A percentile compares a stretch with the other conserved stretches of the same genome.
These are phyloP conservation scores for Neurospora tetraspora DNA, from an alignment of 495 filamentous ascomycete species.

Conservation along the genomic window DNA sequence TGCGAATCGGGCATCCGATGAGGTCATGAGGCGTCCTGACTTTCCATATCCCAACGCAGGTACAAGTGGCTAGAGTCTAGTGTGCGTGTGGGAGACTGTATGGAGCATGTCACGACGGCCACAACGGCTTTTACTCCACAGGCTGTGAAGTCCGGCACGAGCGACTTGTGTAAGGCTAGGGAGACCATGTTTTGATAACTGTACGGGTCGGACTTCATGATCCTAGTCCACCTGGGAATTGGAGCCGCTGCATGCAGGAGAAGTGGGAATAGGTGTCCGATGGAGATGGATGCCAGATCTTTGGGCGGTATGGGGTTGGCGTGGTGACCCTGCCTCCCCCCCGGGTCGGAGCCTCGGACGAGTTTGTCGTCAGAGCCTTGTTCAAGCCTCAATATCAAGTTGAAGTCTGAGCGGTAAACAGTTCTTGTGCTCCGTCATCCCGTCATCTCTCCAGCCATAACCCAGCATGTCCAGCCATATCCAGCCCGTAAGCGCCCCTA, in stretches of 20 bases:
- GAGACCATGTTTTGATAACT: neutral
- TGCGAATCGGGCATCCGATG: neutral
- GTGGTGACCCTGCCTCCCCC: neutral
- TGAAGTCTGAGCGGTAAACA: neutral
- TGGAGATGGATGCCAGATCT: neutral
- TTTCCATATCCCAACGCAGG: neutral
- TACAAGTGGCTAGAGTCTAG: neutral
- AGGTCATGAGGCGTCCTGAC: neutral
- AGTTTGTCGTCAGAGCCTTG: neutral
- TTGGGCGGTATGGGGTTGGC: neutral
- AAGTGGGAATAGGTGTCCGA: neutral
- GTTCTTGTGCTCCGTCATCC: neutral
- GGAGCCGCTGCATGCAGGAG: neutral
- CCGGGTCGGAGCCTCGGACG: neutral
- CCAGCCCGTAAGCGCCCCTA: neutral
- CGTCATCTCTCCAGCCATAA: neutral
- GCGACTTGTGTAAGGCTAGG: neutral
- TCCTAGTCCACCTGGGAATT: neutral
- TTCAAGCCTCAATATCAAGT: neutral
- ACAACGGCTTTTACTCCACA: neutral
- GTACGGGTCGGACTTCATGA: neutral
- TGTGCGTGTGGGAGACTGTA: neutral
- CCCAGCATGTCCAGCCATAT: neutral
- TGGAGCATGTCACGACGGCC: neutral
- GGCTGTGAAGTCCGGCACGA: neutral